Base-by-base conservation (phyloP, 2,329 filamentous ascomycete genomes). In the Blastomyces silverae region DNA sequence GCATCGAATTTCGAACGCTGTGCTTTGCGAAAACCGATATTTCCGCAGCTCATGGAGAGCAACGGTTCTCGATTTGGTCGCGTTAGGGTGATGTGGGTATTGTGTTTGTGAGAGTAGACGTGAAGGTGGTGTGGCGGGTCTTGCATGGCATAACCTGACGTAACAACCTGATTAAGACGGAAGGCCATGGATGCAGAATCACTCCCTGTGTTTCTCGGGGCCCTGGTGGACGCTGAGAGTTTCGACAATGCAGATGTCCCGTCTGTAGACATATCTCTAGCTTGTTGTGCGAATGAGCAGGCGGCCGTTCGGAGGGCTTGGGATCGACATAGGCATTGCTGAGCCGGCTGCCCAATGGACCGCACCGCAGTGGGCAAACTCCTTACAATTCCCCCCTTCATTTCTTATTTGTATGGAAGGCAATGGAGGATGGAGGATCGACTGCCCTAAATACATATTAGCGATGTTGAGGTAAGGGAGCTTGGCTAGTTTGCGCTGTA, bases 41-140 rank as follows among this genome's bases (percentile, higher is more conserved):
- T 92, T 60, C 94, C 94, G 66, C 88, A 85, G 1, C 89, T 90
- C 70, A 96, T 78, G 15, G 88, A 91, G 68, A 99, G 82, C 69
- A 97, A 84, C 37, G 91, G 85, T 68, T 91, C 85, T 59, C 89
- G 84, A 75, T 91, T 87, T 37, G 94, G 92, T 72, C 88, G 87
- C 28, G 92, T 91, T 69, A 97, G 85, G 1, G 92, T 97, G 72
- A 99, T 85, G 78, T 97, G 91, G 25, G 91, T 94, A 81, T 99
- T 99, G 84, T 97, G 94, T 80, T 91, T 95, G 76, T 90, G 88
- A 37, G 89, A 81, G 79, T 87, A 93, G 75, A 99, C 82, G 80
- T 96, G 91, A 68, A 99, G 84, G 76, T 96, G 91, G 80, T 91
- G 61, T 58, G 64, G 57, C 17, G 63, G 61, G 58, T 42, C 46